Conservation (phyloP, 2,329 filamentous ascomycete species). For the Phoma sp. region DNA sequence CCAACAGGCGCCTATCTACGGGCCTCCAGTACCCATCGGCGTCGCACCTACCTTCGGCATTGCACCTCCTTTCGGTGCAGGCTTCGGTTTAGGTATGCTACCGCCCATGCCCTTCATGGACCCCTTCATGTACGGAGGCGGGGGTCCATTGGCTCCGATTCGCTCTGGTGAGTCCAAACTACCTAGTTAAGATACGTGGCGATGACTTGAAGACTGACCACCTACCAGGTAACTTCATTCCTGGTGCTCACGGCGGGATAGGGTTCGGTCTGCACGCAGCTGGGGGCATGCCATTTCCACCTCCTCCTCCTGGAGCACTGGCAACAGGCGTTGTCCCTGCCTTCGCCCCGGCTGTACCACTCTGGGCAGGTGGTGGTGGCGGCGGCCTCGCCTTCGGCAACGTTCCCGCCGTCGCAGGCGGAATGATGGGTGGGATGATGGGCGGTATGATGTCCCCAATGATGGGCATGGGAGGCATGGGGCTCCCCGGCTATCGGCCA, state of each 20-base stretch:
- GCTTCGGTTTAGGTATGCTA: slow-evolving; percentile 35
- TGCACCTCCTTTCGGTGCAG: slow-evolving; percentile 26
- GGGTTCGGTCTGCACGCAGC: slow-evolving; percentile 32
- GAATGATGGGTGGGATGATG: slow-evolving; percentile 2
- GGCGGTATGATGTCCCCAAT: slow-evolving; percentile 10
- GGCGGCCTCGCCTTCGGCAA: slow-evolving; percentile 32
- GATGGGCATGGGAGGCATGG: slow-evolving; percentile 20
- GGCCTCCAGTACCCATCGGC: slow-evolving; percentile 29
- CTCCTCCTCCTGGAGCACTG: slow-evolving; percentile 31
- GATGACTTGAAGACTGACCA: slow-evolving; percentile 24
- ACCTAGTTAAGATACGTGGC: not conserved
- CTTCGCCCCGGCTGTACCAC: slow-evolving; percentile 32
- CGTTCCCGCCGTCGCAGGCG: slow-evolving; percentile 23
- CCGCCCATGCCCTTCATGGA: slow-evolving; percentile 31
- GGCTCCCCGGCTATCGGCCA: slow-evolving; percentile 21
- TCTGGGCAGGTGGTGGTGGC: slow-evolving; percentile 24
- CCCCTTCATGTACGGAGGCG: slow-evolving; percentile 32
- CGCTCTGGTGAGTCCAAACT: slow-evolving; percentile 15
- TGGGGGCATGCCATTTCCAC: slow-evolving; percentile 32
- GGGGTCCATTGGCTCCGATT: slow-evolving; percentile 33
- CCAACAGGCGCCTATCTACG: slow-evolving; percentile 32
- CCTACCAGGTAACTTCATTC: slow-evolving; percentile 27
- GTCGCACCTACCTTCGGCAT: slow-evolving; percentile 25
- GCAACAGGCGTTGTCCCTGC: slow-evolving; percentile 28
- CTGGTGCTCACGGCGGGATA: slow-evolving; percentile 34